Evolutionary conservation across 805 yeast species (phyloP).

Genomic region (Candida saitoana): DNA sequence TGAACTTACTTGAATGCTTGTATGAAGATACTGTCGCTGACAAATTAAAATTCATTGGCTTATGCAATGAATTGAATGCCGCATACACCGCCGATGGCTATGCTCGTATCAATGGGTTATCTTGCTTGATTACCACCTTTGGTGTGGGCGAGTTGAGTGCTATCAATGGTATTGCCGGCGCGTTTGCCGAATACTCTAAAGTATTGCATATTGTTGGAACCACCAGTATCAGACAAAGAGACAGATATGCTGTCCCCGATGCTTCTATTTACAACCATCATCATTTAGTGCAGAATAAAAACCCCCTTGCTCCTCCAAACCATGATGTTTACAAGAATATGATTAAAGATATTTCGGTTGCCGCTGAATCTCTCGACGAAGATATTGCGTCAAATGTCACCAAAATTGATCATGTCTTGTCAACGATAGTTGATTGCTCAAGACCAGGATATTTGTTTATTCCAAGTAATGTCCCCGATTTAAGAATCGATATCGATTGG

Average conservation of each 20-base stretch:
- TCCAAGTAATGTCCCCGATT: conserved; percentile 65
- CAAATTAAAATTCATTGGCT: conserved; percentile 67
- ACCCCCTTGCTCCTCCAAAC: conserved; percentile 53
- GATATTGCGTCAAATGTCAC: conserved; percentile 37
- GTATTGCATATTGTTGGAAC: conserved; percentile 84
- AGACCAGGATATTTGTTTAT: conserved; percentile 81
- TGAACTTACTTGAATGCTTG: conserved; percentile 63
- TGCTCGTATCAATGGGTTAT: conserved; percentile 57
- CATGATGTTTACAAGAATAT: conserved; percentile 63
- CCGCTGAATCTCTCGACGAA: conserved; percentile 33
- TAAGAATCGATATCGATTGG: conserved; percentile 12
- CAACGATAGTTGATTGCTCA: conserved; percentile 48
- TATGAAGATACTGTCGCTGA: conserved; percentile 41
- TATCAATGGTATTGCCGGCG: conserved; percentile 75
- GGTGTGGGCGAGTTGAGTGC: conserved; percentile 92
- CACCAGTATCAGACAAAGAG: conserved; percentile 20
- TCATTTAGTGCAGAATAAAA: conserved; percentile 55
- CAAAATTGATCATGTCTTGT: conserved; percentile 67
- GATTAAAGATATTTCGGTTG: conserved; percentile 55
- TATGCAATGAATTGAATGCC: conserved; percentile 84
- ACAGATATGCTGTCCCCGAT: conserved; percentile 13
- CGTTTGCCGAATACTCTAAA: conserved; percentile 78
- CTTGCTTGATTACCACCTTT: conserved; percentile 66
- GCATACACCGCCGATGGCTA: conserved; percentile 93
- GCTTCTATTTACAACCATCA: conserved; percentile 35